phyloP scores from a whole-genome alignment of 2,329 filamentous ascomycete species.

The Polychaeton citri region DNA sequence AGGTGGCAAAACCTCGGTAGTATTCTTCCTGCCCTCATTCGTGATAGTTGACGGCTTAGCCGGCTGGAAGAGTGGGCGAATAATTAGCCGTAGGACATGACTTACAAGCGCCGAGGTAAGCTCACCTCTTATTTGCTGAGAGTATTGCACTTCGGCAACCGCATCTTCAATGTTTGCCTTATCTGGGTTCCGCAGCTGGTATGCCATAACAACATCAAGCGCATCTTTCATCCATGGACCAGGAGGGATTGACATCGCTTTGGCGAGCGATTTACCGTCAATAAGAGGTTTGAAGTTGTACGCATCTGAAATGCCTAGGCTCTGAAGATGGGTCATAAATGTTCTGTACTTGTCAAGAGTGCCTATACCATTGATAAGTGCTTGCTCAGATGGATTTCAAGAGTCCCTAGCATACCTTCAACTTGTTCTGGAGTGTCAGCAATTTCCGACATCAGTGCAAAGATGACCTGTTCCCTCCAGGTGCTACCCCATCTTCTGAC shows the following conservation, averaged over 20 bases:
- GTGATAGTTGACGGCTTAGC: conserved; percentile 43
- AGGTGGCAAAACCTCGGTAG: conserved; percentile 26
- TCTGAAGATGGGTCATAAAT: conserved; percentile 40
- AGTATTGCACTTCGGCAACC: conserved; percentile 30
- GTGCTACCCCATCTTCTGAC: conserved; percentile 59
- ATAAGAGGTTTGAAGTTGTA: conserved; percentile 39
- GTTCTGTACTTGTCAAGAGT: conserved; percentile 38
- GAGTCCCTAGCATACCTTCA: conserved; percentile 27
- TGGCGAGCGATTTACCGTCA: conserved; percentile 61
- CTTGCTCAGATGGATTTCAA: no score
- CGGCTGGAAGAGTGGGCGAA: conserved; percentile 54
- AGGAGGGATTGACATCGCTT: conserved; percentile 52
- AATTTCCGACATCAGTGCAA: conserved; percentile 53
- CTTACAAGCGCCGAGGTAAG: conserved; percentile 35
- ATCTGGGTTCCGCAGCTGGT: conserved; percentile 73
- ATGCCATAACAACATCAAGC: conserved; percentile 66
- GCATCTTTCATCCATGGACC: conserved; percentile 77
- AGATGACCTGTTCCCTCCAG: conserved; percentile 61
- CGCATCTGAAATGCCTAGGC: conserved; percentile 38
- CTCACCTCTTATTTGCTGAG: conserved; percentile 30
- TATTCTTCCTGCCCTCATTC: conserved; percentile 42
- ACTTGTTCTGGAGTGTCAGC: conserved; percentile 23
- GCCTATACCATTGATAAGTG: no score
- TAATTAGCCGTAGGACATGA: conserved; percentile 47
- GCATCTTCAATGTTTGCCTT: conserved; percentile 41